Conservation (phyloP, 106 monocot genomes). For the Dioscorea alata region DNA sequence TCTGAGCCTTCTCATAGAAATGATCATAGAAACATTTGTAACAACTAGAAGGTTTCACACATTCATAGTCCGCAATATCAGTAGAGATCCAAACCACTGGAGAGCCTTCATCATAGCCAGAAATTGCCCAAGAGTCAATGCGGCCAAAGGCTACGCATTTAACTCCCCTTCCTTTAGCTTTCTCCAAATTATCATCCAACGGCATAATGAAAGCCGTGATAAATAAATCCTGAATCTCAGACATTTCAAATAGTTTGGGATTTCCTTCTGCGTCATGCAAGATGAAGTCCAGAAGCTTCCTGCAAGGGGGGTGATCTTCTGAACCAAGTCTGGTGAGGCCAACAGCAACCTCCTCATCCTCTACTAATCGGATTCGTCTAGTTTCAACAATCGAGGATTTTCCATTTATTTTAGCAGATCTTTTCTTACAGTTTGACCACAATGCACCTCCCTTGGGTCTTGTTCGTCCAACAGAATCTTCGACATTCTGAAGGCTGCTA, state of each 20-base stretch:
- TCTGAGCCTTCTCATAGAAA: constrained; percentile 73
- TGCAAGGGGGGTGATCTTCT: constrained; percentile 60
- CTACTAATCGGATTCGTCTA: constrained; percentile 39
- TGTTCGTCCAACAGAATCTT: constrained; percentile 28
- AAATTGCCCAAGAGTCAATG: constrained; percentile 89
- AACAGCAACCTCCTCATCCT: constrained; percentile 76
- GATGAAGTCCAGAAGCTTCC: constrained; percentile 80
- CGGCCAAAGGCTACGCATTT: constrained; percentile 92
- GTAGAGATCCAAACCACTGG: constrained; percentile 87
- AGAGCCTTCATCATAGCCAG: constrained; percentile 94
- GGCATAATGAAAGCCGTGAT: constrained; percentile 89
- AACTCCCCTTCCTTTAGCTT: constrained; percentile 67
- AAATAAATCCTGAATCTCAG: constrained; percentile 73
- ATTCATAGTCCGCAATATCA: constrained; percentile 88
- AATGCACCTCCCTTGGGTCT: constrained; percentile 75
- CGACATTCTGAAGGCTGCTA: constrained; percentile 9
- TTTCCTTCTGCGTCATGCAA: constrained; percentile 88
- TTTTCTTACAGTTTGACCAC: constrained; percentile 73
- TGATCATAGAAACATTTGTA: constrained; percentile 78
- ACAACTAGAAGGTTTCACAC: constrained; percentile 70
- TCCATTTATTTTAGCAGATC: constrained; percentile 48
- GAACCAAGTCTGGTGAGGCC: constrained; percentile 67
- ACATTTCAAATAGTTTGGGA: constrained; percentile 87
- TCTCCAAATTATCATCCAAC: constrained; percentile 76
- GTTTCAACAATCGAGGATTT: constrained; percentile 28